These are phyloP conservation scores for Pyropia yezoensis DNA, from an alignment of 23 red algal genomes.

Conservation along the genomic window DNA sequence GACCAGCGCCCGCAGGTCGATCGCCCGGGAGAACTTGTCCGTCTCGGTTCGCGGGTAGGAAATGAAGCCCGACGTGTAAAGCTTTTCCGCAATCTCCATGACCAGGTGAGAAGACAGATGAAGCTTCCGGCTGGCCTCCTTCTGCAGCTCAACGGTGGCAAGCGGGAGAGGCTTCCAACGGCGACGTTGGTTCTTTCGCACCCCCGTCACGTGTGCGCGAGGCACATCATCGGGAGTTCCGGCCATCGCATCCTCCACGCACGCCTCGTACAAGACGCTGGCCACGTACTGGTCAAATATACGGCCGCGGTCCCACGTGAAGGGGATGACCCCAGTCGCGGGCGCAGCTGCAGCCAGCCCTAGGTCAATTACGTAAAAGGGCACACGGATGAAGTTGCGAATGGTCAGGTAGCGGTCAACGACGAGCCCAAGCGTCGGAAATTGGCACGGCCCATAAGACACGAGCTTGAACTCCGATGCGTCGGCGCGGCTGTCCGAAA, in stretches of 20 bases:
- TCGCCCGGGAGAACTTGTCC: constrained; percentile 47
- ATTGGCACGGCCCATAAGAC: constrained; percentile 92
- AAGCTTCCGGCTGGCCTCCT: constrained; percentile 60
- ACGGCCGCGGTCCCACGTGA: constrained; percentile 76
- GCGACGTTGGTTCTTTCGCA: constrained; percentile 22
- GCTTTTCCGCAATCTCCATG: constrained; percentile 71
- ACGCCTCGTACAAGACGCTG: constrained; percentile 60
- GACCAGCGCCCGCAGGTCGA: constrained; percentile 49
- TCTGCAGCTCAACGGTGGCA: constrained; percentile 92
- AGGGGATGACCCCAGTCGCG: constrained; percentile 2
- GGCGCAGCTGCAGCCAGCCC: constrained; percentile 7
- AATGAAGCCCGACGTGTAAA: constrained; percentile 91
- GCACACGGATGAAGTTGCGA: constrained; percentile 50
- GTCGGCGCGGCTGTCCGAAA: neutral
- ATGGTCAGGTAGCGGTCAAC: constrained; percentile 86
- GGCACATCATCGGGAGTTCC: constrained; percentile 4
- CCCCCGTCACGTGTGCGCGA: constrained; percentile 20
- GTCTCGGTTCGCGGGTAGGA: constrained; percentile 98
- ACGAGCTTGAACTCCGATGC: constrained; percentile 29
- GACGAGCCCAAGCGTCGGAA: constrained; percentile 84
- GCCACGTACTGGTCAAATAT: constrained; percentile 86
- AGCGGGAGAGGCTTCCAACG: constrained; percentile 75
- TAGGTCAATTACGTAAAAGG: constrained; percentile 78
- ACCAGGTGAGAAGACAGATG: constrained; percentile 62
- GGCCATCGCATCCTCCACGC: constrained; percentile 39